These are phyloP conservation scores for Xylaria palmicola DNA, from an alignment of 495 filamentous ascomycete species.

Conservation along the genomic window DNA sequence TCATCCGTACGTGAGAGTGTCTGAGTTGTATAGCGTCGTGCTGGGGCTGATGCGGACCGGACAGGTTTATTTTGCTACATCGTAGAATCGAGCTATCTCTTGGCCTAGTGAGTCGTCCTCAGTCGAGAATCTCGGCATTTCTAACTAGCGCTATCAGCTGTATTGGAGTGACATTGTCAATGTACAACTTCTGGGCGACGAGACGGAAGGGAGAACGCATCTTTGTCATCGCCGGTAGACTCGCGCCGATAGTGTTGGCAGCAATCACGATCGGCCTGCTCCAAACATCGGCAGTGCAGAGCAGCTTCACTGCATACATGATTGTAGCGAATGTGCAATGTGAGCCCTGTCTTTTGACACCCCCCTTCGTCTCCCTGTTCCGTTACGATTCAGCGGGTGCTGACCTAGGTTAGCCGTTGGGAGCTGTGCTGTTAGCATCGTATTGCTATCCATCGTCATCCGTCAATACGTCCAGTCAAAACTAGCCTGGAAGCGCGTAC, in stretches of 20 bases:
- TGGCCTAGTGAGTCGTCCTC: constrained; percentile 7
- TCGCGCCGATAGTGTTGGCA: background rate
- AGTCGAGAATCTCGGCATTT: background rate
- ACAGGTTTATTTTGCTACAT: constrained; percentile 14
- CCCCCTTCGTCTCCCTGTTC: background rate
- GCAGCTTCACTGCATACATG: constrained; percentile 12
- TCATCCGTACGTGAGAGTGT: constrained; percentile 11
- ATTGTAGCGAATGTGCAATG: constrained; percentile 22
- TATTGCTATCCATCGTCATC: constrained; percentile 10
- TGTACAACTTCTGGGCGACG: background rate
- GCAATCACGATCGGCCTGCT: constrained; percentile 11
- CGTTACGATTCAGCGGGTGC: background rate
- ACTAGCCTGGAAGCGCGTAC: constrained; percentile 12
- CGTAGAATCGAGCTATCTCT: constrained; percentile 14
- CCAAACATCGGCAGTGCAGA: constrained; percentile 11
- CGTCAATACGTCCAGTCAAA: constrained; percentile 12
- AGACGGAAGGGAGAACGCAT: background rate
- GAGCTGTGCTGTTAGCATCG: constrained; percentile 17
- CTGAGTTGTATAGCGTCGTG: background rate
- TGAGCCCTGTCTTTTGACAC: background rate
- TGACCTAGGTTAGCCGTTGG: constrained; percentile 6
- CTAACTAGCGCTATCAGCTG: constrained; percentile 5
- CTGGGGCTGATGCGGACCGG: background rate
- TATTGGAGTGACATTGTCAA: constrained; percentile 1
- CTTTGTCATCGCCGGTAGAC: background rate